Percentiles rank a stretch among this genome's conserved stretches.
Evolutionary conservation across 2,329 filamentous ascomycete genomes (phyloP).

Genomic region (Tolypocladium ovalisporum): DNA sequence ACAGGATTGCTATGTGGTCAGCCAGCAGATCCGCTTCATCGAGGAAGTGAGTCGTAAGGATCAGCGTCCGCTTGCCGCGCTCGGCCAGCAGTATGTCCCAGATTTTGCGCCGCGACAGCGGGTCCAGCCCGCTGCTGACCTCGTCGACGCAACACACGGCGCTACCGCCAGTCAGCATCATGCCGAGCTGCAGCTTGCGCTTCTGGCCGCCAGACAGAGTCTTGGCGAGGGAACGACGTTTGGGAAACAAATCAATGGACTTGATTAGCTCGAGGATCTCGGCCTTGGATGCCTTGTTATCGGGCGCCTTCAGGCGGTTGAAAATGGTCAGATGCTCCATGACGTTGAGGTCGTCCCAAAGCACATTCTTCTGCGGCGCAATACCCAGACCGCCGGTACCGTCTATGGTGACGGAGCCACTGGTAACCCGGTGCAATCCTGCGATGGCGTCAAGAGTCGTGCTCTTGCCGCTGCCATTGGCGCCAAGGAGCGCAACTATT

Average conservation of each 20-base stretch:
- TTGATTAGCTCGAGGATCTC: constrained; percentile 53
- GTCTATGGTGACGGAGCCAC: constrained; percentile 67
- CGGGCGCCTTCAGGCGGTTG: constrained; percentile 64
- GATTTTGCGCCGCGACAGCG: constrained; percentile 75
- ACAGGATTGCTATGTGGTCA: constrained; percentile 81
- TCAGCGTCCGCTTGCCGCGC: constrained; percentile 68
- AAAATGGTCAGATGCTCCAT: constrained; percentile 78
- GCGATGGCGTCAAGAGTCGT: constrained; percentile 84
- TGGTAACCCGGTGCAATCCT: constrained; percentile 66
- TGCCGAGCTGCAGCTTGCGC: constrained; percentile 80
- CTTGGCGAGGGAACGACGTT: constrained; percentile 59
- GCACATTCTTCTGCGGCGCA: constrained; percentile 86
- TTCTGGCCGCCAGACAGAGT: constrained; percentile 88
- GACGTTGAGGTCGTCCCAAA: constrained; percentile 84
- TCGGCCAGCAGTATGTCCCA: constrained; percentile 90
- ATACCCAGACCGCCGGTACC: constrained; percentile 72
- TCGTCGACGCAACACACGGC: constrained; percentile 86
- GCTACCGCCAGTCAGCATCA: constrained; percentile 90
- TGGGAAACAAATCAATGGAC: constrained; percentile 64
- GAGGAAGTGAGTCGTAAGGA: constrained; percentile 86
- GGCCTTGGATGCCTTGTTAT: constrained; percentile 40
- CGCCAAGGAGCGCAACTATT: constrained; percentile 76
- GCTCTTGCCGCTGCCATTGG: constrained; percentile 84
- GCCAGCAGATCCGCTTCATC: constrained; percentile 87
- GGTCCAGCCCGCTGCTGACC: constrained; percentile 80